Conservation (phyloP, 805 yeast genomes). For the Saccharomyces cerevisiae region DNA sequence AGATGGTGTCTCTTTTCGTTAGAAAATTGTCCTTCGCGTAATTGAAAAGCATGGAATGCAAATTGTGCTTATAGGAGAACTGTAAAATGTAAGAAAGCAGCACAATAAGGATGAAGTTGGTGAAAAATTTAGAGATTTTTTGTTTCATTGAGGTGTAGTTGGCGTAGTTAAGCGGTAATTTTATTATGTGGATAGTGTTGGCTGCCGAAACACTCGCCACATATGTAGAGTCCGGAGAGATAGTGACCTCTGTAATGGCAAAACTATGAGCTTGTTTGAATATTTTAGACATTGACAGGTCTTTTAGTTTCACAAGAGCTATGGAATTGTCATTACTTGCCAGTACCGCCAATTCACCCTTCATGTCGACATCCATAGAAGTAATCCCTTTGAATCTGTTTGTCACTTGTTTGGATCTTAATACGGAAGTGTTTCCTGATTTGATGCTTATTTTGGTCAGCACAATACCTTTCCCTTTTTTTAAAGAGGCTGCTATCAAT, state of each 20-base stretch:
- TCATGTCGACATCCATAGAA: conserved; percentile 36
- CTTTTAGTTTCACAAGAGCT: conserved; percentile 43
- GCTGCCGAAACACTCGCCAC: conserved; percentile 76
- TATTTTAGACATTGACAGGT: conserved; percentile 43
- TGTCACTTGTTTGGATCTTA: conserved; percentile 20
- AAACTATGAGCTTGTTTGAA: conserved; percentile 62
- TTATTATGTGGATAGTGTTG: conserved; percentile 57
- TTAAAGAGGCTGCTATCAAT: conserved; percentile 39
- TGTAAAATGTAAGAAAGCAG: conserved; percentile 18
- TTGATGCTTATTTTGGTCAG: conserved; percentile 24
- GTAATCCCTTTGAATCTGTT: conserved; percentile 48
- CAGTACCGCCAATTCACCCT: conserved; percentile 34
- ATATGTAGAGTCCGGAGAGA: conserved; percentile 57
- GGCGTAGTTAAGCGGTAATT: conserved; percentile 46
- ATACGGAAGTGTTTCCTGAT: conserved; percentile 22
- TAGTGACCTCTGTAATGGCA: conserved; percentile 65
- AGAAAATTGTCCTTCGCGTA: conserved; percentile 9
- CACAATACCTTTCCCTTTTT: conserved; percentile 35
- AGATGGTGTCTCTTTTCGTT: conserved; percentile 10
- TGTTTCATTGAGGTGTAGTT: conserved; percentile 23
- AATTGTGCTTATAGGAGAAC: conserved; percentile 14
- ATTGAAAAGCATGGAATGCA: conserved; percentile 12
- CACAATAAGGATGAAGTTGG: conserved; percentile 17
- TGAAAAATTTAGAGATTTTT: conserved; percentile 12
- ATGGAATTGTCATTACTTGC: conserved; percentile 56